A percentile compares a stretch with the other conserved stretches of the same genome.
Conservation (phyloP, 164 flowering plant species). For the Paratinospora sagittata region DNA sequence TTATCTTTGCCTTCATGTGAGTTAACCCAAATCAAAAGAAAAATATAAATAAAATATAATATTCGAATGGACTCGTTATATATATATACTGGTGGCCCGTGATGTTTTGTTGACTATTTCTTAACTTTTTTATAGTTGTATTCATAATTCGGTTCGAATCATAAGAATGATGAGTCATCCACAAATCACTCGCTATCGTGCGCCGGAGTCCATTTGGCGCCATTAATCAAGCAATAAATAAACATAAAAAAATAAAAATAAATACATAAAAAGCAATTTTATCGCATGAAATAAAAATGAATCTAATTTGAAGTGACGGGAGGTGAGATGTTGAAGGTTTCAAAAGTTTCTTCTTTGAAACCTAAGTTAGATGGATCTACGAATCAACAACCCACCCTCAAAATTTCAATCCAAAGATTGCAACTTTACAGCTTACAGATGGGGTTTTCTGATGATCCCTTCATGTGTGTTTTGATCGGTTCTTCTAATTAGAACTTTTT, state of each 20-base stretch:
- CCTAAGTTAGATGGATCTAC: too few relatives aligned
- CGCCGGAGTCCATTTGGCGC: neutral
- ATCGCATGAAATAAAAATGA: too few relatives aligned
- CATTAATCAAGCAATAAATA: neutral
- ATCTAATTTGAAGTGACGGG: conserved; percentile 1
- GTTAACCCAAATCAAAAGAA: too few relatives aligned
- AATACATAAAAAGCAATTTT: neutral
- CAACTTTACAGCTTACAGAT: neutral
- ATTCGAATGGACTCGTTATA: too few relatives aligned
- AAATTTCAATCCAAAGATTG: neutral
- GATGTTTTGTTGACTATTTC: too few relatives aligned
- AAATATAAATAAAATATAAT: too few relatives aligned
- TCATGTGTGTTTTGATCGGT: neutral
- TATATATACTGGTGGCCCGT: too few relatives aligned
- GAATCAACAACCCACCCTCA: neutral
- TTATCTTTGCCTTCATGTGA: too few relatives aligned
- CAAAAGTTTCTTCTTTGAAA: neutral
- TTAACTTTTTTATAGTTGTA: too few relatives aligned
- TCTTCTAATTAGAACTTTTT: neutral
- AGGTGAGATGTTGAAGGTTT: neutral
- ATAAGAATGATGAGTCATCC: too few relatives aligned
- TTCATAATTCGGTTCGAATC: too few relatives aligned
- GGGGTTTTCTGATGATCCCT: neutral
- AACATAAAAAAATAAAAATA: neutral
- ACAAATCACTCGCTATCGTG: too few relatives aligned